These are phyloP conservation scores for Suillus plorans DNA, from an alignment of 768 basidiomycete genomes.

Conservation along the genomic window DNA sequence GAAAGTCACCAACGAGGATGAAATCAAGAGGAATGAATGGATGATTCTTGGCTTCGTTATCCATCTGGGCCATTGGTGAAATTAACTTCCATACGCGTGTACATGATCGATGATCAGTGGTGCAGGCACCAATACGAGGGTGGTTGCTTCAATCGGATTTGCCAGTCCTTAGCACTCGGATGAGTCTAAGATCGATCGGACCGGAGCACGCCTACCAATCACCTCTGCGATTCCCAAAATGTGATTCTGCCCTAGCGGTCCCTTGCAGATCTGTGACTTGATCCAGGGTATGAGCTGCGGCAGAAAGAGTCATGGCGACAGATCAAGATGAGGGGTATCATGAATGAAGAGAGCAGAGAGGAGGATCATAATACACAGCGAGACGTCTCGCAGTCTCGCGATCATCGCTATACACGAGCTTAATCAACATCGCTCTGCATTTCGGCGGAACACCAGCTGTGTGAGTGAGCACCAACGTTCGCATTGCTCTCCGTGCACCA, in stretches of 20 bases:
- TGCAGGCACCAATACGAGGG: background rate
- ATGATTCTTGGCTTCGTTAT: slow-evolving; percentile 1
- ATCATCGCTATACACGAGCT: background rate
- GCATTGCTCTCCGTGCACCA: background rate
- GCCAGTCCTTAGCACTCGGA: background rate
- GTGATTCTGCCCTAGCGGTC: background rate
- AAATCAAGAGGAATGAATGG: background rate
- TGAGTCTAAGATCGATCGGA: background rate
- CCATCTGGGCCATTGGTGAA: background rate
- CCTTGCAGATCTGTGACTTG: background rate
- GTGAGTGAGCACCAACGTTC: background rate
- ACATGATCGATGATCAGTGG: background rate
- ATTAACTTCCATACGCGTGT: background rate
- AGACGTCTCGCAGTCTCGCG: background rate
- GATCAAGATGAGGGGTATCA: background rate
- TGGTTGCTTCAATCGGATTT: background rate
- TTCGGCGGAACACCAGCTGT: background rate
- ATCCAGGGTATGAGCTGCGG: background rate
- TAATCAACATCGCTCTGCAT: background rate
- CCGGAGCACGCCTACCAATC: background rate
- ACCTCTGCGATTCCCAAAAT: background rate
- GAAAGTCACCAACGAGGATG: background rate
- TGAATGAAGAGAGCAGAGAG: background rate
- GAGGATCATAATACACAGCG: background rate
- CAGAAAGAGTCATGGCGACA: background rate